Evolutionary conservation across 768 basidiomycete species (phyloP).

Genomic region (Boletus barrowsii): DNA sequence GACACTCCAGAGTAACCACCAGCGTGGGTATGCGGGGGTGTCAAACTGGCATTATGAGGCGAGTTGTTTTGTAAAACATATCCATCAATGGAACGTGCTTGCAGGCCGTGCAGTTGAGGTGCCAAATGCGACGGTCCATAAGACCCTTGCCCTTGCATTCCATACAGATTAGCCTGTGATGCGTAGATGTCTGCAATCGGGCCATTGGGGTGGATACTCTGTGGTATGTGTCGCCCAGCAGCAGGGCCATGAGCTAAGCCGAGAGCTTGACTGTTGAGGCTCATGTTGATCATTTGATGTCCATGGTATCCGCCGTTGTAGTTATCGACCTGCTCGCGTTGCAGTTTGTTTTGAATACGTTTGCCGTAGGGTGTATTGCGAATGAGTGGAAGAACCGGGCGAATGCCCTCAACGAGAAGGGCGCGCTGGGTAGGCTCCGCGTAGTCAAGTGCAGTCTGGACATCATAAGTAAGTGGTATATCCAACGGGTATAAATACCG

Average conservation of each 20-base stretch:
- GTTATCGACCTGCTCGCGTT: slow-evolving; percentile 84
- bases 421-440: slow-evolving; percentile 92
- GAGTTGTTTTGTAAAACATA: slow-evolving; percentile 78
- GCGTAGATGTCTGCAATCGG: slow-evolving; percentile 66
- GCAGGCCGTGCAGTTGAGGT: slow-evolving; percentile 55
- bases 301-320: slow-evolving; percentile 56
- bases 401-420: slow-evolving; percentile 93
- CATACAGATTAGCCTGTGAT: slow-evolving; percentile 59
- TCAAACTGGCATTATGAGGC: slow-evolving; percentile 59
- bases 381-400: slow-evolving; percentile 96
- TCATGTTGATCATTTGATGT: slow-evolving; percentile 60
- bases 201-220: slow-evolving; percentile 48
- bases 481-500: slow-evolving; percentile 16
- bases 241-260: slow-evolving; percentile 39
- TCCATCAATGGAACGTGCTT: slow-evolving; percentile 73
- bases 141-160: slow-evolving; percentile 52
- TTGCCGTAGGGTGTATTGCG: slow-evolving; percentile 99
- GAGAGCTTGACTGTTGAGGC: slow-evolving; percentile 54
- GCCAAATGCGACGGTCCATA: slow-evolving; percentile 57
- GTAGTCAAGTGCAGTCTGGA: slow-evolving; percentile 93
- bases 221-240: slow-evolving; percentile 55
- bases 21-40: slow-evolving; percentile 53
- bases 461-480: slow-evolving; percentile 15
- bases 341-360: slow-evolving; percentile 97
- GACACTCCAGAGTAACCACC: slow-evolving; percentile 58